Evolutionary conservation across 176 grass and related monocot species (phyloP).

Genomic region (Rhynchospora pubera): DNA sequence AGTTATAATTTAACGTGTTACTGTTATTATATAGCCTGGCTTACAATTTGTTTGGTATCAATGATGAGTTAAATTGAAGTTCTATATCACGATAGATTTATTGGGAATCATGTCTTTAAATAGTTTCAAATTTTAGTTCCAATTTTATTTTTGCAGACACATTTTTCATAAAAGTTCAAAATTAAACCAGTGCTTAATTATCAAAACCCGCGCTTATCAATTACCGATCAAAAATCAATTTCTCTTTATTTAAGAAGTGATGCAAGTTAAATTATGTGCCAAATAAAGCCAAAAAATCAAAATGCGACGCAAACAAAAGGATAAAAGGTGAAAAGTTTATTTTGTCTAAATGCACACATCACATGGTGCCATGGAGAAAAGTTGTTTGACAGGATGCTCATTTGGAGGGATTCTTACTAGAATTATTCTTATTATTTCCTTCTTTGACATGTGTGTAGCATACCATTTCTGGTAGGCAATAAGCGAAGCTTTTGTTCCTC

Average conservation of each 20-base stretch:
- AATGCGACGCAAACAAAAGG: not conserved
- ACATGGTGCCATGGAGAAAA: slow-evolving; percentile 9
- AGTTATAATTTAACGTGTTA: not conserved
- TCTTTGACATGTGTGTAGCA: not conserved
- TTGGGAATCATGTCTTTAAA: too few relatives aligned
- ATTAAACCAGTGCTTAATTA: too few relatives aligned
- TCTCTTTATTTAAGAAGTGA: too few relatives aligned
- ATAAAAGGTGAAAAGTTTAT: not conserved
- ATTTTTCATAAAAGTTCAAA: too few relatives aligned
- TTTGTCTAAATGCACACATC: slow-evolving; percentile 5
- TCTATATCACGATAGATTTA: too few relatives aligned
- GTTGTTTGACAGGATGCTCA: slow-evolving; percentile 15
- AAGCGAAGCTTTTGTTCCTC: not conserved
- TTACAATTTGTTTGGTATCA: not conserved
- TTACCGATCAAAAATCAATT: not conserved
- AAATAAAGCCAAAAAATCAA: slow-evolving; percentile 2
- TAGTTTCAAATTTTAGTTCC: too few relatives aligned
- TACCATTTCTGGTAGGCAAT: slow-evolving; percentile 15
- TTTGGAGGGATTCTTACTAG: slow-evolving; percentile 3
- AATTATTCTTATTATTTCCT: not conserved
- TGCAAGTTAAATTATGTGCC: not conserved
- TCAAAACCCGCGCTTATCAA: not conserved
- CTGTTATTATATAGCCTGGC: not conserved
- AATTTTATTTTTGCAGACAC: too few relatives aligned
- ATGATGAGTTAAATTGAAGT: not conserved